Evolutionary conservation across 2,329 filamentous ascomycete genomes (phyloP).

Genomic region (Fusarium austroafricanum): DNA sequence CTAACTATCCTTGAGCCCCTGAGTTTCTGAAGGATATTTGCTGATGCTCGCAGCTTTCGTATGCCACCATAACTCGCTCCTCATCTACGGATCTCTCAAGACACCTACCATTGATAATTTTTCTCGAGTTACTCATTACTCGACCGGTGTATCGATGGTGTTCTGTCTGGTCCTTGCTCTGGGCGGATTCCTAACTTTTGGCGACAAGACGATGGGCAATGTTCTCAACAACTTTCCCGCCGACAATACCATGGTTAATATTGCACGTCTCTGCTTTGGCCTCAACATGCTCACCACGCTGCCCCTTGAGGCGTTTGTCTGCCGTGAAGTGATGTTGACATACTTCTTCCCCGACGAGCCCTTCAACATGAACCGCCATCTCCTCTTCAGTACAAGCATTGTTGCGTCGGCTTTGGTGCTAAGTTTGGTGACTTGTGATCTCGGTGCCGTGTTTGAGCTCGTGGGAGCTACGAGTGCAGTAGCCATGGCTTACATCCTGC

Average conservation of each 20-base stretch:
- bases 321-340: constrained; percentile 93
- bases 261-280: constrained; percentile 94
- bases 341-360: constrained; percentile 78
- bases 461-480: constrained; percentile 96
- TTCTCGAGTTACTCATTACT: constrained; percentile 91
- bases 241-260: constrained; percentile 92
- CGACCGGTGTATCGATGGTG: constrained; percentile 88
- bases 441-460: constrained; percentile 94
- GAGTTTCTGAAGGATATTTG: neutral
- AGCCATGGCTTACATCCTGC: constrained; percentile 93
- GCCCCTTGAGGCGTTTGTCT: constrained; percentile 96
- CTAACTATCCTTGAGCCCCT: neutral
- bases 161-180: constrained; percentile 91
- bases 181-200: constrained; percentile 91
- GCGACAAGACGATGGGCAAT: constrained; percentile 91
- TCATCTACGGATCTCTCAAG: constrained; percentile 95
- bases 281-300: constrained; percentile 99
- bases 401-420: constrained; percentile 83
- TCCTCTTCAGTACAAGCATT: constrained; percentile 85
- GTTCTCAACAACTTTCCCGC: constrained; percentile 97
- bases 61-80: constrained; percentile 91
- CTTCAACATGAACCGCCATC: constrained; percentile 84
- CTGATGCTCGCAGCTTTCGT: constrained; percentile 64
- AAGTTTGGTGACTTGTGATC: constrained; percentile 88
- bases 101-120: constrained; percentile 98